Evolutionary conservation across 176 grass and related monocot genomes (phyloP), one percentile per base, ranked within the genome.

Genomic region (Avena eriantha): DNA sequence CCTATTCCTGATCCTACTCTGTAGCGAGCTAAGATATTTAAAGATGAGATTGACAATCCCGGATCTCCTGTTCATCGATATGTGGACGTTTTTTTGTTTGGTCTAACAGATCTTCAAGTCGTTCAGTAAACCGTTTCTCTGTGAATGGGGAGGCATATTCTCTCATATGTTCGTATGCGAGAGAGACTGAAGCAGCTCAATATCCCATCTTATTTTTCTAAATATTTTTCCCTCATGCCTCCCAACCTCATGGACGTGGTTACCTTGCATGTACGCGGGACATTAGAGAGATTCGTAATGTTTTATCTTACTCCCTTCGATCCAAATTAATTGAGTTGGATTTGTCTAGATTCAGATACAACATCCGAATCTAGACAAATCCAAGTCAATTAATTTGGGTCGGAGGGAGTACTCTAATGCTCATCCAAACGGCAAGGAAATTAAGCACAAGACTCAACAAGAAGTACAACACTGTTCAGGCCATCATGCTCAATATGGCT

Each of bases 181-280:
- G 0, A 8, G 7, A 1, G 19, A 7, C 10, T 8, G 7, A 16
- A 19, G 3, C 9, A 41, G 0, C 3, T 10, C 0, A 9, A 1
- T 11, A 69, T 17, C 9, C 10, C 8, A 11, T 41, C 33, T 41
- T 41, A 1, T 0, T 36, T 69, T 69, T 71, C 17, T 43, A 71
- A 19, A 12, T 71, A n/a, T 21, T 19, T 6, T 68, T 68, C 19
- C 15, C 35, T n/a, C 35, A 71, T 71, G 68, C 35, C 8, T 43
- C 68, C 9, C 68, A 71, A 71, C 36, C 35, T 71, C 68, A 71
- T 71, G n/a, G 18, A 21, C 4, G 8, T 1, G 9, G n/a, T 39
- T 71, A 43, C 34, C 18, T 21, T 0, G 1, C 19, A 71, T 43
- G 19, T 43, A 13, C 19, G 1, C 19, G 10, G 3, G 18, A 12